A percentile compares a stretch with the other conserved stretches of the same genome.
Evolutionary conservation across 768 basidiomycete genomes (phyloP).

Genomic region (Mycena metata): DNA sequence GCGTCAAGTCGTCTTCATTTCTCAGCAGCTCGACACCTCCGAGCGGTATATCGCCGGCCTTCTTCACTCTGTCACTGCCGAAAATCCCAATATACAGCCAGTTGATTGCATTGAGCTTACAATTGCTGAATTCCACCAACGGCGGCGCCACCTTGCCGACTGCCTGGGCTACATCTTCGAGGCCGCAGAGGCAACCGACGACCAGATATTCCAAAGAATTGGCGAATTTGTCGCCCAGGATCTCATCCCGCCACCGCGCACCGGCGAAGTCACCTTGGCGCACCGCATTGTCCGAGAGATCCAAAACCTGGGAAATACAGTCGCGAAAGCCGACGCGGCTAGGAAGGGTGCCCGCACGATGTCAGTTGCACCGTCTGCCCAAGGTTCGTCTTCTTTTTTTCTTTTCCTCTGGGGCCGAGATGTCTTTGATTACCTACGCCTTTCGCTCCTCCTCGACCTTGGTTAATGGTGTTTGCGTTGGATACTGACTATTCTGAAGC

Average conservation of each 20-base stretch:
- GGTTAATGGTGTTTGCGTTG: background rate
- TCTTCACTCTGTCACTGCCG: conserved; percentile 71
- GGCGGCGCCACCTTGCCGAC: conserved; percentile 78
- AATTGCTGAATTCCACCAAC: conserved; percentile 75
- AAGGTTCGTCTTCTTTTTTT: conserved; percentile 59
- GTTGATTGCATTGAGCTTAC: conserved; percentile 74
- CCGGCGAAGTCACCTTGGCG: conserved; percentile 61
- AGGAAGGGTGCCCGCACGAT: conserved; percentile 74
- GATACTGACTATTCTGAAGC: conserved; percentile 7
- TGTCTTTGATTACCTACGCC: too few relatives aligned
- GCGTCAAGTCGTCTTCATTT: conserved; percentile 81
- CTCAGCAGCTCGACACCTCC: conserved; percentile 85
- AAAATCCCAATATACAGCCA: conserved; percentile 74
- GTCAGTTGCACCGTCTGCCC: conserved; percentile 67
- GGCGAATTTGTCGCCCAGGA: conserved; percentile 68
- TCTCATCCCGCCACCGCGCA: conserved; percentile 57
- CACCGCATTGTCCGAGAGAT: conserved; percentile 73
- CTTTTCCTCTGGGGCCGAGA: too few relatives aligned
- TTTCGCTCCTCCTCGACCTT: background rate
- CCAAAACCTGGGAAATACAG: conserved; percentile 66
- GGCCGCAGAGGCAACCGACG: conserved; percentile 65
- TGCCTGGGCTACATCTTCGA: conserved; percentile 80
- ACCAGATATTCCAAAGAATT: conserved; percentile 64
- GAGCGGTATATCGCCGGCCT: conserved; percentile 84
- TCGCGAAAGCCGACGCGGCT: conserved; percentile 67